Conservation (phyloP, 2,329 filamentous ascomycete genomes). For the Lomentospora prolificans region DNA sequence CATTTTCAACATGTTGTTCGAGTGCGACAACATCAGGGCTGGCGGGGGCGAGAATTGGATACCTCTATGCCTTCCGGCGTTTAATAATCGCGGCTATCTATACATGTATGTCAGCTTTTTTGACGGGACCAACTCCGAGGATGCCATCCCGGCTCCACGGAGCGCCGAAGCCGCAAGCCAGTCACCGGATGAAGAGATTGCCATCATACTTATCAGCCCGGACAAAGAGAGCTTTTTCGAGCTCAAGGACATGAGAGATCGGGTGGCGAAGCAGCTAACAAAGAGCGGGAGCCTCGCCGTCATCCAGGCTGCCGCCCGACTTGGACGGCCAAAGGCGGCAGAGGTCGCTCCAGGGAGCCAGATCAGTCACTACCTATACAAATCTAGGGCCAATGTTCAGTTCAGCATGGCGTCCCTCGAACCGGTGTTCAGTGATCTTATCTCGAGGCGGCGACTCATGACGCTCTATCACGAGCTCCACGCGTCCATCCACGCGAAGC, state of each 20-base stretch:
- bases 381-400: slow-evolving; percentile 88
- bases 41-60: slow-evolving; percentile 96
- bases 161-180: slow-evolving; percentile 51
- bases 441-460: slow-evolving; percentile 64
- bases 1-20: slow-evolving; percentile 99
- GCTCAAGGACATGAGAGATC: slow-evolving; percentile 62
- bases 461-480: slow-evolving; percentile 80
- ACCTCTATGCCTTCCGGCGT: slow-evolving; percentile 86
- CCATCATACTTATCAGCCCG: slow-evolving; percentile 83
- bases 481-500: slow-evolving; percentile 71
- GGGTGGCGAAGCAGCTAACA: slow-evolving; percentile 57
- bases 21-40: slow-evolving; percentile 82
- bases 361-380: slow-evolving; percentile 89
- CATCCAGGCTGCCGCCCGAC: slow-evolving; percentile 60
- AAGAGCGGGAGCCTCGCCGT: slow-evolving; percentile 65
- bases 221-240: slow-evolving; percentile 92
- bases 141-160: slow-evolving; percentile 29
- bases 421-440: slow-evolving; percentile 50
- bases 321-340: slow-evolving; percentile 60
- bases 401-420: slow-evolving; percentile 82
- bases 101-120: slow-evolving; percentile 99
- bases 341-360: slow-evolving; percentile 74
- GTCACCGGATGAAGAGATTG: slow-evolving; percentile 66
- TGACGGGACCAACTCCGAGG: slow-evolving; percentile 26
- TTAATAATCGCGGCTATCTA: slow-evolving; percentile 92